Conservation (phyloP, 1,139 yeast species). For the Scheffersomyces cryptocercus region DNA sequence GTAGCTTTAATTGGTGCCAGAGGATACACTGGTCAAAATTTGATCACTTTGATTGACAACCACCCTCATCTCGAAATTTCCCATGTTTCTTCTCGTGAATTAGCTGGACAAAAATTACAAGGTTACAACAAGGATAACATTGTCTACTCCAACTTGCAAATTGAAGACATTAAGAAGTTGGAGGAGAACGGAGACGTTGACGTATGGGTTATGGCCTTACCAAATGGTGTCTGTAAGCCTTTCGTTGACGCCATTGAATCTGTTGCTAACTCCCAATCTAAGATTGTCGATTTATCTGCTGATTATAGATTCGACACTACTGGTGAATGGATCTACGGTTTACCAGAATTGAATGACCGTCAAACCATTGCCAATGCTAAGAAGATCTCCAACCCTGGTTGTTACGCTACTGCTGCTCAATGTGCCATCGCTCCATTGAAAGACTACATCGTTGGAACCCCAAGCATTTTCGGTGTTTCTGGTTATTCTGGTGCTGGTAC, state of each 20-base stretch:
- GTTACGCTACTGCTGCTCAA: conserved; percentile 98
- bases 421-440: conserved; percentile 84
- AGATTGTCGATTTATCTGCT: conserved; percentile 90
- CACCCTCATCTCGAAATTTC: conserved; percentile 88
- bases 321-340: conserved; percentile 89
- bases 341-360: conserved; percentile 80
- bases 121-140: conserved; percentile 85
- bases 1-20: conserved; percentile 98
- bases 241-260: conserved; percentile 91
- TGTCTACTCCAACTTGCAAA: conserved; percentile 79
- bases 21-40: conserved; percentile 95
- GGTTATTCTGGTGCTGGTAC: conserved; percentile 99
- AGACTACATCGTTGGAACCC: conserved; percentile 64
- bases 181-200: conserved; percentile 82
- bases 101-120: conserved; percentile 79
- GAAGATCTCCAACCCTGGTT: conserved; percentile 94
- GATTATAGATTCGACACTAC: conserved; percentile 92
- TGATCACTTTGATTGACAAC: conserved; percentile 78
- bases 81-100: conserved; percentile 94
- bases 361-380: conserved; percentile 66
- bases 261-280: conserved; percentile 59
- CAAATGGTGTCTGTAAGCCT: conserved; percentile 97
- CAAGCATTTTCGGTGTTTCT: conserved; percentile 90
- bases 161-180: conserved; percentile 78
- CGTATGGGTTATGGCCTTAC: conserved; percentile 98